Conservation (phyloP, 495 filamentous ascomycete genomes). For the Neohortaea acidophila region DNA sequence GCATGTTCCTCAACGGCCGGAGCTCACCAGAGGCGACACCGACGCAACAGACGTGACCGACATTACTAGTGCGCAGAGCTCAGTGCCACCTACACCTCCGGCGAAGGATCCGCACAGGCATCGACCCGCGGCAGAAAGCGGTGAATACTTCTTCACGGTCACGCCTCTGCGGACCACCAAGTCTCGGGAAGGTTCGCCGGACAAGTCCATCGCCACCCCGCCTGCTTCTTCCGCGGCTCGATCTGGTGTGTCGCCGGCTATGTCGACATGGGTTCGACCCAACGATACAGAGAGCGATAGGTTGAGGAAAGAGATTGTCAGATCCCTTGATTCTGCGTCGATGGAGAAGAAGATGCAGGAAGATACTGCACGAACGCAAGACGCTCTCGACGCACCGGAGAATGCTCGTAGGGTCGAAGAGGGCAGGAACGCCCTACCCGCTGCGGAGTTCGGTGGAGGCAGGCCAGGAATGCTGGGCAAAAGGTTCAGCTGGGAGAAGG, state of each 20-base stretch:
- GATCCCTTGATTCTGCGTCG: slow-evolving; percentile 43
- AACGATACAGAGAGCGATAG: slow-evolving; percentile 60
- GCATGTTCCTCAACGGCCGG: not conserved
- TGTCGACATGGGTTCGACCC: no score
- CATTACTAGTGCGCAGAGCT: not conserved
- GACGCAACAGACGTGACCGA: slow-evolving; percentile 3
- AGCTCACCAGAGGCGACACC: slow-evolving; percentile 2
- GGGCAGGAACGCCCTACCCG: slow-evolving; percentile 1
- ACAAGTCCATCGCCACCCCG: not conserved
- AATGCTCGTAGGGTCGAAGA: slow-evolving; percentile 2
- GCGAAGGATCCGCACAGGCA: slow-evolving; percentile 23
- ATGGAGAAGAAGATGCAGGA: slow-evolving; percentile 6
- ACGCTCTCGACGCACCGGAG: slow-evolving; percentile 13
- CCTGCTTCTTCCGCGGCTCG: not conserved
- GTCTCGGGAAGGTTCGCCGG: slow-evolving; percentile 1
- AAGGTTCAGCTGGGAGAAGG: slow-evolving; percentile 27
- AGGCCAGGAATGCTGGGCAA: slow-evolving; percentile 17
- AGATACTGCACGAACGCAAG: slow-evolving; percentile 10
- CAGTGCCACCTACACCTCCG: slow-evolving; percentile 22
- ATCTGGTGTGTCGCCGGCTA: no score
- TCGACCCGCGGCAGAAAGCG: slow-evolving; percentile 1
- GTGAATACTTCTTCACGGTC: slow-evolving; percentile 11
- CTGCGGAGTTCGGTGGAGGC: slow-evolving; percentile 1
- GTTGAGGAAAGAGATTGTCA: slow-evolving; percentile 66
- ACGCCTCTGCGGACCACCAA: slow-evolving; percentile 6